phyloP scores from a whole-genome alignment of 306 rosid genomes.

The Vigna reflexopilosa region DNA sequence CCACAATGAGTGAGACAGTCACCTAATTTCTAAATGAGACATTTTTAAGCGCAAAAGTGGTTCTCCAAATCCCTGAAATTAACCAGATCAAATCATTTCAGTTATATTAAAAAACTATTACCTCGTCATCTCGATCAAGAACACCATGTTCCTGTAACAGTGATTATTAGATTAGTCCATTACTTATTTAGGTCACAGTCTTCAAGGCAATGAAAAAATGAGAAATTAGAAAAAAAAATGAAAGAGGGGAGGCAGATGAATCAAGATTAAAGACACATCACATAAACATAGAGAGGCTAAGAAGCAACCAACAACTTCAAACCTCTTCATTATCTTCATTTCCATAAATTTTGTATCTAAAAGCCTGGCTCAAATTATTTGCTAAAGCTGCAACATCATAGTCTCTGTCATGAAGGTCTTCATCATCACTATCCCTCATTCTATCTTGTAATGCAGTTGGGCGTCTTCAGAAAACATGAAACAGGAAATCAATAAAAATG shows the following conservation, averaged over 20 bases:
- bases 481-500: constrained; percentile 16
- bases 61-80: constrained; percentile 32
- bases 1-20: constrained; percentile 18
- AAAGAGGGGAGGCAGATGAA: neutral
- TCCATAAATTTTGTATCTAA: constrained; percentile 85
- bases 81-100: constrained; percentile 1
- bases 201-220: constrained; percentile 19
- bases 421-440: constrained; percentile 95
- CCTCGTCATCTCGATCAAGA: constrained; percentile 91
- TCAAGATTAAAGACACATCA: neutral
- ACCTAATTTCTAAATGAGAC: constrained; percentile 18
- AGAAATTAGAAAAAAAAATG: neutral
- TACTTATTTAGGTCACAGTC: constrained; percentile 6
- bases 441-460: constrained; percentile 96
- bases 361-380: constrained; percentile 90
- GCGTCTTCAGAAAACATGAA: constrained; percentile 62
- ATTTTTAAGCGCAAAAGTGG: constrained; percentile 35
- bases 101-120: constrained; percentile 49
- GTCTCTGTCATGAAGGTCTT: constrained; percentile 88
- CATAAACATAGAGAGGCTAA: neutral
- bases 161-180: constrained; percentile 37
- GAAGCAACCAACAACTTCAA: constrained; percentile 29
- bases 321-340: constrained; percentile 94
- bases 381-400: constrained; percentile 91
- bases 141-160: constrained; percentile 73